phyloP scores from a whole-genome alignment of 2,329 filamentous ascomycete species.

The Nigrospora sphaerica region DNA sequence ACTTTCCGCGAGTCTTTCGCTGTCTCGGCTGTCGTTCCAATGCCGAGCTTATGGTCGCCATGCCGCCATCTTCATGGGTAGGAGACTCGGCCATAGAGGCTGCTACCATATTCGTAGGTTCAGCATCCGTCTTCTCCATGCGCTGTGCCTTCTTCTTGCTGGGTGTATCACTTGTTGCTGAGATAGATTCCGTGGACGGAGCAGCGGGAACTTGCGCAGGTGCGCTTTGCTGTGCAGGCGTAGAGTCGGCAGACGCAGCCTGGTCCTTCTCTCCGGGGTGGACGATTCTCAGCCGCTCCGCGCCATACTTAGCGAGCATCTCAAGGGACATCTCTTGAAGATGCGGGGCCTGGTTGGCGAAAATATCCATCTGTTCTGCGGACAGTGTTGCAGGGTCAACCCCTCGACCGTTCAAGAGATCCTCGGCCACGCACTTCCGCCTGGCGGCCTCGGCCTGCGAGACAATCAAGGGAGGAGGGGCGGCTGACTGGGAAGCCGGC shows the following conservation, averaged over 20 bases:
- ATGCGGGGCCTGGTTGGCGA: conserved; percentile 51
- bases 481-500: conserved; percentile 14
- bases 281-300: conserved; percentile 49
- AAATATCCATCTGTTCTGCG: conserved; percentile 50
- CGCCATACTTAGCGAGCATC: conserved; percentile 51
- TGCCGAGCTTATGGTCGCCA: conserved; percentile 18
- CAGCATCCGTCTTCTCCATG: conserved; percentile 15
- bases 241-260: conserved; percentile 16
- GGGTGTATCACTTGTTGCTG: conserved; percentile 13
- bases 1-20: conserved; percentile 21
- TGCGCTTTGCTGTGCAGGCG: conserved; percentile 11
- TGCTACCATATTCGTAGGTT: conserved; percentile 9
- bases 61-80: conserved; percentile 14
- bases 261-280: conserved; percentile 36
- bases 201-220: conserved; percentile 5
- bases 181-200: conserved; percentile 3
- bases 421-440: conserved; percentile 39
- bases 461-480: conserved; percentile 22
- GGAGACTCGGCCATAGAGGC: conserved; percentile 17
- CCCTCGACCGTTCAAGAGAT: conserved; percentile 35
- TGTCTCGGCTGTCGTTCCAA: conserved; percentile 9
- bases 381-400: conserved; percentile 47
- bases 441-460: conserved; percentile 42
- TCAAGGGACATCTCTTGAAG: conserved; percentile 47
- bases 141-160: conserved; percentile 17